These are phyloP conservation scores for Entomortierella beljakovae DNA, from an alignment of 192 early-diverging fungal species.

Conservation along the genomic window DNA sequence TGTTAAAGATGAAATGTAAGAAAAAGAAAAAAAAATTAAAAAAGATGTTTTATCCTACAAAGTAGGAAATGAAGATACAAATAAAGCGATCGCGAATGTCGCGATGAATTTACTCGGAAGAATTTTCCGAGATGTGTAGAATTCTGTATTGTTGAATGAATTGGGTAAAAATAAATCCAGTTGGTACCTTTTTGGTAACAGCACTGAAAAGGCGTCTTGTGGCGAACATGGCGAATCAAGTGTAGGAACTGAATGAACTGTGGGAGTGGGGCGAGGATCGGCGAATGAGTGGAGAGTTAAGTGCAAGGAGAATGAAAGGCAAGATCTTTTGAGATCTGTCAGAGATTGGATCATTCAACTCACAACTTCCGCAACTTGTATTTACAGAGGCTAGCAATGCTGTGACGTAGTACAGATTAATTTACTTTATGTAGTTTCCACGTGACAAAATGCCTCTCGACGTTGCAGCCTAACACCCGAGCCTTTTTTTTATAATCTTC, in stretches of 20 bases:
- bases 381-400: no score
- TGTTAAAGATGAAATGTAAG: no score
- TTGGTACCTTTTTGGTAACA: slow-evolving; percentile 51
- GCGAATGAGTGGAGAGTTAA: not conserved
- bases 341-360: no score
- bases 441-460: no score
- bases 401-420: no score
- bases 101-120: not conserved
- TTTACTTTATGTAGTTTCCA: no score
- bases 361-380: no score
- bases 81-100: not conserved
- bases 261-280: slow-evolving; percentile 15
- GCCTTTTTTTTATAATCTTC: not conserved
- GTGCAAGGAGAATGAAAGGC: no score
- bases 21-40: slow-evolving; percentile 9
- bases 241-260: not conserved
- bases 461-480: no score
- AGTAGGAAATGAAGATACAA: not conserved
- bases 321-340: no score
- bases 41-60: not conserved
- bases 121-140: slow-evolving; percentile 6
- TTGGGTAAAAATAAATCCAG: not conserved
- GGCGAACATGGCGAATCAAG: slow-evolving; percentile 34
- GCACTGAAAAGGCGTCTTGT: slow-evolving; percentile 47
- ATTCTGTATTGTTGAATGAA: not conserved